phyloP scores from a whole-genome alignment of 1,284 basidiomycete species.

The Somion occarium region DNA sequence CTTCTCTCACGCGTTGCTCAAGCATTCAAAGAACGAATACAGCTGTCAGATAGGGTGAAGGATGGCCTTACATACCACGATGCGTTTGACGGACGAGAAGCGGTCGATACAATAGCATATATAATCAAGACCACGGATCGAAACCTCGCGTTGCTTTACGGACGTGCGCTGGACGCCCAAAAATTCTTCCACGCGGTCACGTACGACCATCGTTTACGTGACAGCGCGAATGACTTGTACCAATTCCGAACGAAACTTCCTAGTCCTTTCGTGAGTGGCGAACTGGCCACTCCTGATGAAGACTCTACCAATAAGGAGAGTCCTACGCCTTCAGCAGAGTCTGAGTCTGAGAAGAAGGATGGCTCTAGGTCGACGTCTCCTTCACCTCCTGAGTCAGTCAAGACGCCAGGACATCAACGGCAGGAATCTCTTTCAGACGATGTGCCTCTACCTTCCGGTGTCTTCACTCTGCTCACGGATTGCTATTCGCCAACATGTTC shows the following conservation, averaged over 20 bases:
- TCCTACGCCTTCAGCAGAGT: conserved; percentile 36
- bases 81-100: conserved; percentile 94
- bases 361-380: conserved; percentile 34
- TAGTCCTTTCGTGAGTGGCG: conserved; percentile 77
- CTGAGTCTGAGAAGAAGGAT: conserved; percentile 33
- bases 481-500: conserved; percentile 99
- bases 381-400: conserved; percentile 31
- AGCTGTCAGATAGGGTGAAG: conserved; percentile 79
- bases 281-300: conserved; percentile 40
- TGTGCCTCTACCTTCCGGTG: conserved; percentile 84
- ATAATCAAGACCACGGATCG: conserved; percentile 98
- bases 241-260: conserved; percentile 80
- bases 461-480: conserved; percentile 95
- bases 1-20: conserved; percentile 92
- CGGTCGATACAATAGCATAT: conserved; percentile 93
- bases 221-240: conserved; percentile 88
- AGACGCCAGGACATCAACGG: conserved; percentile 32
- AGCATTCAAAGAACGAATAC: conserved; percentile 84
- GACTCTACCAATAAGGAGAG: conserved; percentile 33
- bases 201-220: conserved; percentile 94
- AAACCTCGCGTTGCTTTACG: conserved; percentile 91
- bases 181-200: conserved; percentile 99
- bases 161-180: conserved; percentile 93
- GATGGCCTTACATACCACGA: conserved; percentile 96
- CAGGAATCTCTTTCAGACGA: conserved; percentile 48